phyloP scores from a whole-genome alignment of 2,329 filamentous ascomycete species.

The Aspergillus phoenicis region DNA sequence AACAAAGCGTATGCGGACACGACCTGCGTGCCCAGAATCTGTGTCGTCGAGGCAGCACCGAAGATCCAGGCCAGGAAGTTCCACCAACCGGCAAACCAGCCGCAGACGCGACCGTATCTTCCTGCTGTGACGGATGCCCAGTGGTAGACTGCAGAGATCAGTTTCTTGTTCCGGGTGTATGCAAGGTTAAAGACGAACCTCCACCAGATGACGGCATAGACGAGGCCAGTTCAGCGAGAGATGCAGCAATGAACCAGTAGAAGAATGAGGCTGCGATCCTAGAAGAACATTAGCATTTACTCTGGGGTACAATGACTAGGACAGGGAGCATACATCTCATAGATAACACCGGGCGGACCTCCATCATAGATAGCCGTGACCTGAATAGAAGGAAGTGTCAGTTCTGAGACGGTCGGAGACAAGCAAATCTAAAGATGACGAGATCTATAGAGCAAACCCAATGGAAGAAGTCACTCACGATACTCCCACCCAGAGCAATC shows the following conservation, averaged over 20 bases:
- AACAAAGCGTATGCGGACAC: slow-evolving; percentile 64
- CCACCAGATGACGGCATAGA: slow-evolving; percentile 63
- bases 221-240: slow-evolving; percentile 62
- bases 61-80: slow-evolving; percentile 60
- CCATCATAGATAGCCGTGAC: slow-evolving; percentile 61
- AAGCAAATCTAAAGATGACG: too few relatives aligned
- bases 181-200: slow-evolving; percentile 28
- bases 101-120: slow-evolving; percentile 54
- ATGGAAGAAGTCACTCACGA: slow-evolving; percentile 48
- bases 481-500: slow-evolving; percentile 64
- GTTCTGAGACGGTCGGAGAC: not conserved
- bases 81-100: slow-evolving; percentile 50
- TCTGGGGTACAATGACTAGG: not conserved
- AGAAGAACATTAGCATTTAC: slow-evolving; percentile 9
- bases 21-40: slow-evolving; percentile 62
- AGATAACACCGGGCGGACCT: slow-evolving; percentile 62
- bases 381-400: slow-evolving; percentile 13
- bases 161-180: not conserved
- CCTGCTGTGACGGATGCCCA: slow-evolving; percentile 63
- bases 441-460: not conserved
- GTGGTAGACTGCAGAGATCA: slow-evolving; percentile 56
- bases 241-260: slow-evolving; percentile 61
- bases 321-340: slow-evolving; percentile 54
- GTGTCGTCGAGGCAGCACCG: slow-evolving; percentile 60
- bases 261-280: slow-evolving; percentile 51